These are phyloP conservation scores for Globisporangium radiosum DNA, from an alignment of 352 stramenopile genomes.

Conservation along the genomic window DNA sequence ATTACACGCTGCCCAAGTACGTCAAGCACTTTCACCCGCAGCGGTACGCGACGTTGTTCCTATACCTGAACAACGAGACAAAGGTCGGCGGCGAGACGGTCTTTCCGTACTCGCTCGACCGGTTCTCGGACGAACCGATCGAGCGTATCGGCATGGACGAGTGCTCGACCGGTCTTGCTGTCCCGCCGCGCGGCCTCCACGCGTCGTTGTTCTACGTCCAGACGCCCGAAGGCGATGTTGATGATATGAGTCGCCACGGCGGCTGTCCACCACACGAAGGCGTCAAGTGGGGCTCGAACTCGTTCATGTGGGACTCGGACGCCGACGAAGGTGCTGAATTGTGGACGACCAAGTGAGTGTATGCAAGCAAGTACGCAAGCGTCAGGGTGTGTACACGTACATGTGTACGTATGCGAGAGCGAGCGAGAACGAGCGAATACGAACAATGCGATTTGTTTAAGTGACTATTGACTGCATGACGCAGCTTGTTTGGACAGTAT, in stretches of 20 bases:
- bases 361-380: not conserved
- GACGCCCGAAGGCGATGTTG: constrained; percentile 62
- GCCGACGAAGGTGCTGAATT: constrained; percentile 72
- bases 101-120: constrained; percentile 89
- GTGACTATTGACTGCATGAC: no score
- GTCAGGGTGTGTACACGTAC: no score
- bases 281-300: constrained; percentile 83
- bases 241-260: constrained; percentile 75
- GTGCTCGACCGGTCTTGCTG: constrained; percentile 67
- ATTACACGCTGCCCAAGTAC: constrained; percentile 61
- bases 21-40: constrained; percentile 86
- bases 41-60: constrained; percentile 94
- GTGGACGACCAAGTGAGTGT: constrained; percentile 66
- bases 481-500: no score
- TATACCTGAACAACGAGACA: constrained; percentile 95
- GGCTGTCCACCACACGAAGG: constrained; percentile 80
- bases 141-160: constrained; percentile 72
- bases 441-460: no score
- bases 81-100: constrained; percentile 95
- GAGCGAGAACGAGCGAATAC: no score
- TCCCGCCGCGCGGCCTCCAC: constrained; percentile 62
- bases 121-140: constrained; percentile 64
- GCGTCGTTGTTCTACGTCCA: constrained; percentile 84
- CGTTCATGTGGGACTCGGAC: constrained; percentile 85
- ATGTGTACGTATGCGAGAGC: no score